Evolutionary conservation across 2,329 filamentous ascomycete genomes (phyloP).

Genomic region (Diaporthe batatas): DNA sequence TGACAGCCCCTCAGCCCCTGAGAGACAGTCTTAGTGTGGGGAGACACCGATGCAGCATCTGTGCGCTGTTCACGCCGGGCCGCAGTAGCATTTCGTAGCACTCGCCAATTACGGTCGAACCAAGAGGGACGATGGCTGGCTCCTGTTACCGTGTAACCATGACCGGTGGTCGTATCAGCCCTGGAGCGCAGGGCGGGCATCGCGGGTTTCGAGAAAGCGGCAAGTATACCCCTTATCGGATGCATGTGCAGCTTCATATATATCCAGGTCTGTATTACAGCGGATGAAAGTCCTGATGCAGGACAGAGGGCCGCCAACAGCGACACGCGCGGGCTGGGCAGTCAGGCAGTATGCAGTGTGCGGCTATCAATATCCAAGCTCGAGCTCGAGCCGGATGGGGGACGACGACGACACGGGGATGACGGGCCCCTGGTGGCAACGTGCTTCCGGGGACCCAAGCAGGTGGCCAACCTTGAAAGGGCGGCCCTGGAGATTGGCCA

Average conservation of each 20-base stretch:
- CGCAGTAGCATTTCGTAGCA: neutral
- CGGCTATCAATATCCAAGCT: slow-evolving; percentile 5
- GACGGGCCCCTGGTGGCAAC: neutral
- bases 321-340: neutral
- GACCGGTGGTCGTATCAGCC: neutral
- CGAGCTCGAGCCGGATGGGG: neutral
- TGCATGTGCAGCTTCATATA: slow-evolving; percentile 1
- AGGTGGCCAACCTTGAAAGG: neutral
- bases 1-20: neutral
- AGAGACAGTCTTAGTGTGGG: too few relatives aligned
- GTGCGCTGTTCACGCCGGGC: slow-evolving; percentile 19
- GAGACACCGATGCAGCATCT: slow-evolving; percentile 4
- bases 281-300: slow-evolving; percentile 17
- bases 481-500: neutral
- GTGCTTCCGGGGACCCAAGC: neutral
- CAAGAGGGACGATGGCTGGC: neutral
- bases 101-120: slow-evolving; percentile 7
- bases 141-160: slow-evolving; percentile 4
- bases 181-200: neutral
- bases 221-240: neutral
- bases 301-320: neutral
- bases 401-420: neutral
- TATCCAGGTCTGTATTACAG: neutral
- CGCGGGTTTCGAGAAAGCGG: neutral
- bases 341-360: neutral